Base-by-base conservation (phyloP, 805 yeast genomes). In the Candida verbasci region DNA sequence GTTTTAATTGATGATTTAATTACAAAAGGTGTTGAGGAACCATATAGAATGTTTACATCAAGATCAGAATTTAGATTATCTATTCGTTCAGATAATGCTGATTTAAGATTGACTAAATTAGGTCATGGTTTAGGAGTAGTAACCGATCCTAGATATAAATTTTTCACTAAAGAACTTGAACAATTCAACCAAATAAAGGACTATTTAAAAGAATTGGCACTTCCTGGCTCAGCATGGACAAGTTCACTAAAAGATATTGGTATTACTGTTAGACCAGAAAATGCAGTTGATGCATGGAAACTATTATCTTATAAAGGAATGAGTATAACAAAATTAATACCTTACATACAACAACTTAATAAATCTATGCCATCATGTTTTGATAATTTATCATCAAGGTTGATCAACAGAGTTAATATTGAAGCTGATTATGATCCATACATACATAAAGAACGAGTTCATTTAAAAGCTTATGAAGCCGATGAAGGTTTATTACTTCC, bases 21-120 rank as follows among this genome's bases (percentile, higher is more conserved):
- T 21, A 89, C 96, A 0, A 87, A 87, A 56, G 99, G 98, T 14
- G 96, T 93, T 2, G 86, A 81, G 42, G 99, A 93, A 57, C 99
- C 99, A 1, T 93, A 93, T 56, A 68, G 99, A 45, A 93, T 93
- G 98, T 93, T 93, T 54, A 93, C 98, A 0, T 87, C 97, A 5
- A 73, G 99, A 34, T 85, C 96, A 0, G 99, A 93, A 56, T 93
- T 87, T 56, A 70, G 98, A 53, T 78, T 93, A 25, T 81, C 88
- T 23, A 86, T 88, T 4, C 69, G 99, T 41, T 81, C 96, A 0
- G 98, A 93, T 56, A 93, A 93, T 64, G 97, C 99, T 0, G 97
- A 94, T 52, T 58, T 75, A 38, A 65, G 99, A 43, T 63, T 93
- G 39, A 89, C 97, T 0, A 77, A 70, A 36, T 56, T 62, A 38